Conservation (phyloP, 2,329 filamentous ascomycete species). For the Lasiodiplodia sp. region DNA sequence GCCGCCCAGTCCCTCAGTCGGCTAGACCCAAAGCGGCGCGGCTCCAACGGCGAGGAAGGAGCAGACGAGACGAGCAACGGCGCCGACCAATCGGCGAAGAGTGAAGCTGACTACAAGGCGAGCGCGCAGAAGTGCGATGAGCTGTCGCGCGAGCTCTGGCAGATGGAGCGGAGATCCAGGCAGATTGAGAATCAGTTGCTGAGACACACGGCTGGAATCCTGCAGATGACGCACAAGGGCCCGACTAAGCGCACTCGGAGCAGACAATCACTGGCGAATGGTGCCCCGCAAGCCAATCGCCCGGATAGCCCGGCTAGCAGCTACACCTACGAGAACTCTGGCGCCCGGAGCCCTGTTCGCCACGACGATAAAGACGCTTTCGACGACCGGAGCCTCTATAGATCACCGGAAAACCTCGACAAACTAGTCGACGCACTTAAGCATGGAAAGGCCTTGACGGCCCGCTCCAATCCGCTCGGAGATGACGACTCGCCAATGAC, state of each 20-base stretch:
- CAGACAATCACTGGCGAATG: slow-evolving; percentile 45
- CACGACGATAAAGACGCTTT: slow-evolving; percentile 69
- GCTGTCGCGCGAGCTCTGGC: slow-evolving; percentile 79
- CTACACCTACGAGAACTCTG: slow-evolving; percentile 70
- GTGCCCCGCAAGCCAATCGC: slow-evolving; percentile 48
- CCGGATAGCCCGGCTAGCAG: slow-evolving; percentile 80
- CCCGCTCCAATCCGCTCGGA: slow-evolving; percentile 33
- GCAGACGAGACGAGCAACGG: slow-evolving; percentile 53
- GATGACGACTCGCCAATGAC: slow-evolving; percentile 37
- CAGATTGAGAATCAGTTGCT: slow-evolving; percentile 77
- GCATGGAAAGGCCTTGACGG: slow-evolving; percentile 39
- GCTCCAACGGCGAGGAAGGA: slow-evolving; percentile 50
- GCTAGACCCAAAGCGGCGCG: slow-evolving; percentile 65
- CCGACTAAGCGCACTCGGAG: slow-evolving; percentile 63
- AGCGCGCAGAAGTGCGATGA: slow-evolving; percentile 87
- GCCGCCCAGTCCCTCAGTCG: slow-evolving; percentile 86
- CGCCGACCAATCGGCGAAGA: slow-evolving; percentile 55
- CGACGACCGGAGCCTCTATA: slow-evolving; percentile 78
- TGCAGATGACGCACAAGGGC: slow-evolving; percentile 86
- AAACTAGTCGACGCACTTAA: slow-evolving; percentile 49
- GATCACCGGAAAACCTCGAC: slow-evolving; percentile 71
- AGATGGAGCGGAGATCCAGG: slow-evolving; percentile 76
- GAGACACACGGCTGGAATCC: slow-evolving; percentile 89
- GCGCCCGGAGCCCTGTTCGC: slow-evolving; percentile 50
- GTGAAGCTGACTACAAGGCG: slow-evolving; percentile 75